Evolutionary conservation across 2,329 filamentous ascomycete genomes (phyloP).

Genomic region (Juglanconis oblonga): DNA sequence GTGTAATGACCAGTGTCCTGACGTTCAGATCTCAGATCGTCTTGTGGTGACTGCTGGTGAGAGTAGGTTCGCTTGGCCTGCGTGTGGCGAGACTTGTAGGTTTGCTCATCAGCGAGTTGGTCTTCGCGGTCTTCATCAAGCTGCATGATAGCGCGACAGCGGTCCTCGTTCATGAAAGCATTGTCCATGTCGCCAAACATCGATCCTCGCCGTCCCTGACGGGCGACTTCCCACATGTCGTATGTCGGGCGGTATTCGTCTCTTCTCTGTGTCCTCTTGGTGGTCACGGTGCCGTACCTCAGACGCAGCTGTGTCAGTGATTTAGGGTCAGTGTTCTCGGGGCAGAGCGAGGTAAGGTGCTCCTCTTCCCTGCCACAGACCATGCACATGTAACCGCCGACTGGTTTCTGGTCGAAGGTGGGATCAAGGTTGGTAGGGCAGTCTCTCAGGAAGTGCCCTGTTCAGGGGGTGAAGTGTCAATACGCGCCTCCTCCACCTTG

Average conservation of each 20-base stretch:
- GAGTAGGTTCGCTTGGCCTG: not conserved
- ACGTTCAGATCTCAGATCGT: not conserved
- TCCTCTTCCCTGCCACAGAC: slow-evolving; percentile 31
- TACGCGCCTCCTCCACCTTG: not conserved
- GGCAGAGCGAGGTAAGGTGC: slow-evolving; percentile 36
- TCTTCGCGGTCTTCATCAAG: not conserved
- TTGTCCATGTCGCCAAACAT: not conserved
- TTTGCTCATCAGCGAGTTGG: not conserved
- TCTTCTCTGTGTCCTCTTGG: not conserved
- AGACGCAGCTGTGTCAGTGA: slow-evolving; percentile 34
- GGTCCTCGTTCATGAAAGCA: slow-evolving; percentile 11
- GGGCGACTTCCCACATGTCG: not conserved
- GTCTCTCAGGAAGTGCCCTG: slow-evolving; percentile 36
- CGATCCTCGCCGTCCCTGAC: not conserved
- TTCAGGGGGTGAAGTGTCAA: not conserved
- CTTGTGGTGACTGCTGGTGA: not conserved
- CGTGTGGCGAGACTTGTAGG: not conserved
- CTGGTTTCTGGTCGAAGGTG: slow-evolving; percentile 31
- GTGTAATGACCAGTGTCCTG: not conserved
- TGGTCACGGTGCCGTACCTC: not conserved
- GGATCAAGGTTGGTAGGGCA: slow-evolving; percentile 44
- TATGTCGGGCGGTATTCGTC: not conserved
- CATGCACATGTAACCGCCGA: slow-evolving; percentile 30
- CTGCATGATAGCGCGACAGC: slow-evolving; percentile 1
- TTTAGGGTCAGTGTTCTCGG: slow-evolving; percentile 27